These are phyloP conservation scores for Fraxinus quadrangulata DNA, from an alignment of 257 asterid genomes.

Conservation along the genomic window DNA sequence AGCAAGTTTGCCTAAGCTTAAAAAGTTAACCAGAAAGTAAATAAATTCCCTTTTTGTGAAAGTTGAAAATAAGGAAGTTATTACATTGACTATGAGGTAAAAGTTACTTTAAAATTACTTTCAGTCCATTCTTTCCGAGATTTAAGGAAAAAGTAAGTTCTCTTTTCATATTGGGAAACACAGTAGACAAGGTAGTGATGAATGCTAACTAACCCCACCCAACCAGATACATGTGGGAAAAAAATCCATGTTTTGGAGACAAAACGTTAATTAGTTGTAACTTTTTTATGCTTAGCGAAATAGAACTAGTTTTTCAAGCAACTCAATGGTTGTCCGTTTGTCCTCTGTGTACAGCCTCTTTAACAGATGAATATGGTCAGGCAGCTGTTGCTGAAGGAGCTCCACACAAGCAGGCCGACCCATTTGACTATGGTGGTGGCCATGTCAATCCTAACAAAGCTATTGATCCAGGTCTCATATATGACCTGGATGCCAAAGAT, in stretches of 20 bases:
- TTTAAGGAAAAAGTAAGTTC: no score
- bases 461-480: conserved; percentile 40
- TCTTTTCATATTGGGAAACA: no score
- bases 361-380: conserved; percentile 32
- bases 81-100: no score
- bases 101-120: no score
- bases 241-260: no score
- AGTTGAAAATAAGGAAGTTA: not conserved
- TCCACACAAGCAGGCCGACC: conserved; percentile 44
- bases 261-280: no score
- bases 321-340: not conserved
- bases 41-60: not conserved
- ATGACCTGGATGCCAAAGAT: conserved; percentile 24
- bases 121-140: no score
- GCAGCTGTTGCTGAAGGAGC: conserved; percentile 41
- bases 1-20: not conserved
- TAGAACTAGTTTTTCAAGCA: not conserved
- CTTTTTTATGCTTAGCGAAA: no score
- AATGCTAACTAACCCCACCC: no score
- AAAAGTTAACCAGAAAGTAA: no score
- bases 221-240: no score
- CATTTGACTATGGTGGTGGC: conserved; percentile 44
- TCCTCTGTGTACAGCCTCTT: conserved; percentile 26
- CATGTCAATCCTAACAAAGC: conserved; percentile 44
- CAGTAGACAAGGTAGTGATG: no score